A percentile compares a stretch with the other conserved stretches of the same genome.
These are phyloP conservation scores for Fusarium hainanense DNA, from an alignment of 2,329 filamentous ascomycete species.

Conservation along the genomic window DNA sequence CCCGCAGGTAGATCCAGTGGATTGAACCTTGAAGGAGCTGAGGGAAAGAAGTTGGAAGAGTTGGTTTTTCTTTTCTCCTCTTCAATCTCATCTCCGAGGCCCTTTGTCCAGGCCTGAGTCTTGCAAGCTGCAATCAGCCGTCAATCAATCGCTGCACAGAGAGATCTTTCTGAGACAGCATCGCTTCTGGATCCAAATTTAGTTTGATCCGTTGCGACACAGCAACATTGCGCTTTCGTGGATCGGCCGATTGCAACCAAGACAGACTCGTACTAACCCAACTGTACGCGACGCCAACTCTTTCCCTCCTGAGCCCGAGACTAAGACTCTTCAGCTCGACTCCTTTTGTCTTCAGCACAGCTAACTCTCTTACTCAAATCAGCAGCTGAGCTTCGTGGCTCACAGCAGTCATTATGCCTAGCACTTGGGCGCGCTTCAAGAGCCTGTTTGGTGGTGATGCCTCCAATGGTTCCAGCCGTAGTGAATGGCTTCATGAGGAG, in stretches of 20 bases:
- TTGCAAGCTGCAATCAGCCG: slow-evolving; percentile 33
- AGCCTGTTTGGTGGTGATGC: slow-evolving; percentile 43
- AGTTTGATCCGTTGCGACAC: slow-evolving; percentile 31
- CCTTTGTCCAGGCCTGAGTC: slow-evolving; percentile 12
- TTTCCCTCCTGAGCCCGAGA: background rate
- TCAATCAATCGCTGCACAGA: slow-evolving; percentile 38
- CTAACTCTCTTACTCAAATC: background rate
- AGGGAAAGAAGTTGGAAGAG: slow-evolving; percentile 30
- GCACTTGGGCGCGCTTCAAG: slow-evolving; percentile 49
- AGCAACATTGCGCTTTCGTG: slow-evolving; percentile 15
- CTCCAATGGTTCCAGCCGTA: slow-evolving; percentile 41
- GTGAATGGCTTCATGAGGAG: slow-evolving; percentile 56
- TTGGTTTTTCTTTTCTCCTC: background rate
- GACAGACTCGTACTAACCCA: background rate
- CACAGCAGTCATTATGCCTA: slow-evolving; percentile 32
- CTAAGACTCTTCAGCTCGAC: background rate
- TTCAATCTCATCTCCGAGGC: background rate
- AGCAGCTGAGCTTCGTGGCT: slow-evolving; percentile 8
- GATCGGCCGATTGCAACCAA: slow-evolving; percentile 10
- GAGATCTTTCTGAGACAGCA: slow-evolving; percentile 28
- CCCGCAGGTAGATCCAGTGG: slow-evolving; percentile 20
- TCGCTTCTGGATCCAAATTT: slow-evolving; percentile 26
- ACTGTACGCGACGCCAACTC: slow-evolving; percentile 9
- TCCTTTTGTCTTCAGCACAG: background rate
- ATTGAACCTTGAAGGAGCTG: slow-evolving; percentile 27